Evolutionary conservation across 306 rosid species (phyloP), one percentile per base, ranked within the genome.

Genomic region (Dryas alaskensis): DNA sequence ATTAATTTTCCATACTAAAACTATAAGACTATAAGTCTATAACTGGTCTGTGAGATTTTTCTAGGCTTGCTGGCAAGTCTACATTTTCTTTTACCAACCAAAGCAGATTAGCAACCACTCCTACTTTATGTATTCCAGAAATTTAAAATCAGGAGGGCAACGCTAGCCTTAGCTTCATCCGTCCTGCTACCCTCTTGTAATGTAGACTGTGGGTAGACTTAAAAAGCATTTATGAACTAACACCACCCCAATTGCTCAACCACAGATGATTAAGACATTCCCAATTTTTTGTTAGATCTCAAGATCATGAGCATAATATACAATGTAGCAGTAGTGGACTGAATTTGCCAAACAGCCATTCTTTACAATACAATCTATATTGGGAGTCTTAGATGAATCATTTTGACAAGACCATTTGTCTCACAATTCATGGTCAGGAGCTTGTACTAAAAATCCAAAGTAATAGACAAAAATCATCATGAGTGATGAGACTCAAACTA

Each of bases 291-390:
- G 74, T 10, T 45, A 46, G 13, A 72, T 58, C 31, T 45, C 31
- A 46, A 60, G 7, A 45, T 72, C 57, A 46, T 44, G 65, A 45
- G 4, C 7, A 58, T 45, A 72, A 58, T 27, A 14, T 72, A 72
- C 76, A 72, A 72, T 46, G 5, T 58, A 6, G 37, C 8, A 31
- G 65, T 22, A 44, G 17, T 0, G 17, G 31, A 47, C 67, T 43
- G 46, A 25, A 14, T 4, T 1, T 46, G 39, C 27, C 67, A 27
- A 14, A 37, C 76, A 46, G 10, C 76, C 46, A 45, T 39, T 27
- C 59, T 72, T 58, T 58, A 72, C 67, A 58, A 58, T 55, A 58
- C 66, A 58, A 13, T 45, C 57, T 45, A 63, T 3, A 59, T 55
- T 65, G 7, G 5, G 16, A 46, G 7, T 59, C 42, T 14, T 25